These are phyloP conservation scores for Geranium brycei DNA, from an alignment of 345 rosid genomes.

Conservation along the genomic window DNA sequence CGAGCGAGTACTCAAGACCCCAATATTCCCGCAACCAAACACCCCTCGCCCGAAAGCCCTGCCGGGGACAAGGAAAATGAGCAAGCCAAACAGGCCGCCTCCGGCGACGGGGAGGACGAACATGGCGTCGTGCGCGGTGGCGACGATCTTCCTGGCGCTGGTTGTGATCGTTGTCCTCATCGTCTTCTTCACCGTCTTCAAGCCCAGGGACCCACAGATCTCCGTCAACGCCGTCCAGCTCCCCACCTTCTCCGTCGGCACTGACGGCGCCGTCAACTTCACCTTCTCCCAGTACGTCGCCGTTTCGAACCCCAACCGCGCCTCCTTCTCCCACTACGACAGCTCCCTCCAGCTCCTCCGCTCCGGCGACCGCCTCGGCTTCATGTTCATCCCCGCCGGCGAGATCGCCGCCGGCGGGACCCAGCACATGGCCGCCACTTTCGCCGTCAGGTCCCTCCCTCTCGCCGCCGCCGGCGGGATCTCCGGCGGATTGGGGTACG, in stretches of 20 bases:
- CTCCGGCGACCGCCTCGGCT: slow-evolving; percentile 79
- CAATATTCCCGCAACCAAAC: slow-evolving; percentile 4
- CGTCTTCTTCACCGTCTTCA: slow-evolving; percentile 88
- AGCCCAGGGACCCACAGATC: slow-evolving; percentile 80
- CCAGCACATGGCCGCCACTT: slow-evolving; percentile 92
- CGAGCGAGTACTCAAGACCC: neutral
- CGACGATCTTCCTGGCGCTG: slow-evolving; percentile 70
- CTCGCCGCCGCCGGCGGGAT: slow-evolving; percentile 17
- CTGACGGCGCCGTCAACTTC: slow-evolving; percentile 79
- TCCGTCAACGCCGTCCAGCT: slow-evolving; percentile 78
- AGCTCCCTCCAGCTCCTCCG: slow-evolving; percentile 82
- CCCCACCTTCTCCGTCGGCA: slow-evolving; percentile 72
- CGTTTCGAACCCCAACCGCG: slow-evolving; percentile 74
- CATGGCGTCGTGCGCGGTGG: slow-evolving; percentile 87
- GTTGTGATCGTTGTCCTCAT: slow-evolving; percentile 44
- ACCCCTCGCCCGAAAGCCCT: neutral
- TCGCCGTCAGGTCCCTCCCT: slow-evolving; percentile 76
- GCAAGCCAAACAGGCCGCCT: slow-evolving; percentile 21
- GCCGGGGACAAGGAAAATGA: slow-evolving; percentile 11
- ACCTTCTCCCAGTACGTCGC: slow-evolving; percentile 82
- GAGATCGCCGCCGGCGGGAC: slow-evolving; percentile 63
- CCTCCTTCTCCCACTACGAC: slow-evolving; percentile 82
- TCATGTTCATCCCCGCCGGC: slow-evolving; percentile 98
- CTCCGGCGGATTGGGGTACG: slow-evolving; percentile 46
- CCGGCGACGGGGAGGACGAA: slow-evolving; percentile 59